Conservation (phyloP, 495 filamentous ascomycete genomes). For the Xylaria palmicola region DNA sequence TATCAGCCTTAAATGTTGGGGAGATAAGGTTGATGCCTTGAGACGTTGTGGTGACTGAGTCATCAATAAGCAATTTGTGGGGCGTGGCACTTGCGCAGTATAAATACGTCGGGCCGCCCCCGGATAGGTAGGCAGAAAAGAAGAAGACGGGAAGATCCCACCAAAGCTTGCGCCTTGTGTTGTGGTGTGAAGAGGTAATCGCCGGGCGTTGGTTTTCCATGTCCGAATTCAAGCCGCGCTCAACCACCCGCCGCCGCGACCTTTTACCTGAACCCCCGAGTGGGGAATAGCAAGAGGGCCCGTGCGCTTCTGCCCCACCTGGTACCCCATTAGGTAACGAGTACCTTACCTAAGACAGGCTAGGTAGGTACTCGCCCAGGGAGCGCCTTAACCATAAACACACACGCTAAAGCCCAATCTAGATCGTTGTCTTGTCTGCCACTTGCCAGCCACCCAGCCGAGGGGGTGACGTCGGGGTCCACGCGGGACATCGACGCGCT, state of each 20-base stretch:
- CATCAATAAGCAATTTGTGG: conserved; percentile 12
- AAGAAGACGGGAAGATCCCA: conserved; percentile 1
- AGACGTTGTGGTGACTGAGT: conserved; percentile 8
- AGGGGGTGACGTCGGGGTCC: not conserved
- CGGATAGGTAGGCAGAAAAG: not conserved
- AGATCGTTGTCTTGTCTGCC: not conserved
- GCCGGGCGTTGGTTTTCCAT: not conserved
- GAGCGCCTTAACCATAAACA: not conserved
- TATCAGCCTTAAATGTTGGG: not conserved
- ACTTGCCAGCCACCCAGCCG: not conserved
- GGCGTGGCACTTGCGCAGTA: conserved; percentile 1
- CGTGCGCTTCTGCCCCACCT: conserved; percentile 1
- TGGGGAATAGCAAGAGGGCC: conserved; percentile 1
- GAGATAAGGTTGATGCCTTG: not conserved
- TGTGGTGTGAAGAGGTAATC: conserved; percentile 9
- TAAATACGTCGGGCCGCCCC: conserved; percentile 13
- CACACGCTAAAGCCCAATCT: not conserved
- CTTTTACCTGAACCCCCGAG: conserved; percentile 1
- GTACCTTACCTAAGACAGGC: not conserved
- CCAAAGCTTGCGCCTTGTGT: not conserved
- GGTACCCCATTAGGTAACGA: not conserved
- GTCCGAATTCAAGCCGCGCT: not conserved
- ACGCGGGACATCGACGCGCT: conserved; percentile 14
- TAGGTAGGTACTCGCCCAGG: not conserved
- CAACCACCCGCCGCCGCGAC: not conserved